phyloP scores from a whole-genome alignment of 177 flowering plant genomes.

The Vitis hybrid region DNA sequence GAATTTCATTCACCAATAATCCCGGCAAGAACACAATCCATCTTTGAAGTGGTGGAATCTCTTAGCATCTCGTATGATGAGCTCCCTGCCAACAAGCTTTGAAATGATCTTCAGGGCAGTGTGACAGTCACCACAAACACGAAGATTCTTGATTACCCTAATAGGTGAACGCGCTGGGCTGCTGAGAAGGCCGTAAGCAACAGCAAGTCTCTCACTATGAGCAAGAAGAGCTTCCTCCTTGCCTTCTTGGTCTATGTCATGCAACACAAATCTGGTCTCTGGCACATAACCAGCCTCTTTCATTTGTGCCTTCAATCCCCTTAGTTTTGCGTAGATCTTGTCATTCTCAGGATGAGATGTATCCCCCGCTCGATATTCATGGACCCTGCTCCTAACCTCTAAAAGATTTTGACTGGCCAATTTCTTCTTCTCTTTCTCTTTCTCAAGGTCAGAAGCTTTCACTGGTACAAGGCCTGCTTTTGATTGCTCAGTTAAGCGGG shows the following conservation, averaged over 20 bases:
- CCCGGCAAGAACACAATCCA: slow-evolving; percentile 23
- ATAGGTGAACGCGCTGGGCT: slow-evolving; percentile 19
- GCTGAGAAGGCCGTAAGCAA: slow-evolving; percentile 16
- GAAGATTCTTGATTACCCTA: slow-evolving; percentile 21
- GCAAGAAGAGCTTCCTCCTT: slow-evolving; percentile 27
- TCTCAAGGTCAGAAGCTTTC: slow-evolving; percentile 31
- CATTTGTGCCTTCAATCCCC: slow-evolving; percentile 19
- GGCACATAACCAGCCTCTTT: slow-evolving; percentile 27
- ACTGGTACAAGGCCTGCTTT: slow-evolving; percentile 45
- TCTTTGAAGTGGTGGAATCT: slow-evolving; percentile 24
- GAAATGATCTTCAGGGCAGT: slow-evolving; percentile 22
- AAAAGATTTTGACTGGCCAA: slow-evolving; percentile 18
- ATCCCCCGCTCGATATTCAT: slow-evolving; percentile 26
- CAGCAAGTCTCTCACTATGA: slow-evolving; percentile 26
- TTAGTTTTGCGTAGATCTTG: slow-evolving; percentile 11
- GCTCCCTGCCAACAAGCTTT: slow-evolving; percentile 20
- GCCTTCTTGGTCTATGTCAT: slow-evolving; percentile 23
- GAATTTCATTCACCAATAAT: slow-evolving; percentile 21
- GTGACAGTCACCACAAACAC: slow-evolving; percentile 28
- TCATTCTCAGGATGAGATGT: slow-evolving; percentile 24
- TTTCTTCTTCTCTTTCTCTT: slow-evolving; percentile 42
- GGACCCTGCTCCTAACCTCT: slow-evolving; percentile 30
- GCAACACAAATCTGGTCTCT: slow-evolving; percentile 16
- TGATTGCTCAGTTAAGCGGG: slow-evolving; percentile 38
- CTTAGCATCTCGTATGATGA: slow-evolving; percentile 26